Base-by-base conservation (phyloP, 805 yeast genomes). In the Scheffersomyces amazonensis region DNA sequence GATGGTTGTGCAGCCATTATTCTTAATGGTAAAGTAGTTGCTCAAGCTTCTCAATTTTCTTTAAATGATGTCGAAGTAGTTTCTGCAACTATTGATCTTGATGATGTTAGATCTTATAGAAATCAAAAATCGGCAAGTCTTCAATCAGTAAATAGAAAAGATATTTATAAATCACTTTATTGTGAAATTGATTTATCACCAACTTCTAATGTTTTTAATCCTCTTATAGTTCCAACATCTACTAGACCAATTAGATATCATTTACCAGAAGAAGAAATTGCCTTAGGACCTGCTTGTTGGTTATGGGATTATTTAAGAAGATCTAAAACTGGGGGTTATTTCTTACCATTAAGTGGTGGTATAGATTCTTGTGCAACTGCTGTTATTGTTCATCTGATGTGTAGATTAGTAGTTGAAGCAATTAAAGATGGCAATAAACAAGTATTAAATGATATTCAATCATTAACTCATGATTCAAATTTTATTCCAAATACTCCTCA, bases 251-350 rank as follows among this genome's bases (percentile, higher is more conserved):
- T 83, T 31, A 73, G 71, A 27, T 83, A 84, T 52, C 95, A 86
- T 61, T 54, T 69, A 2, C 96, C 99, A 2, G 96, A 90, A 54
- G 97, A 93, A 63, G 99, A 93, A 62, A 91, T 93, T 48, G 97
- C 98, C 1, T 69, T 87, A 31, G 99, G 99, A 0, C 99, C 99
- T 0, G 99, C 99, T 0, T 93, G 99, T 60, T 93, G 99, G 99
- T 63, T 93, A 46, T 93, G 99, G 99, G 99, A 93, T 61, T 93
- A 93, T 55, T 72, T 93, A 41, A 78, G 99, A 59, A 76, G 99
- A 47, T 87, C 95, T 49, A 79, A 78, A 48, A 86, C 93, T 36
- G 87, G 89, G 0, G 99, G 99, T 0, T 93, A 74, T 58, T 95
- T 93, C 62, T 69, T 93, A 32, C 98, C 99, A 0, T 69, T 93